Base-by-base conservation (phyloP, 1,284 basidiomycete species). In the Mycosarcoma maydis region DNA sequence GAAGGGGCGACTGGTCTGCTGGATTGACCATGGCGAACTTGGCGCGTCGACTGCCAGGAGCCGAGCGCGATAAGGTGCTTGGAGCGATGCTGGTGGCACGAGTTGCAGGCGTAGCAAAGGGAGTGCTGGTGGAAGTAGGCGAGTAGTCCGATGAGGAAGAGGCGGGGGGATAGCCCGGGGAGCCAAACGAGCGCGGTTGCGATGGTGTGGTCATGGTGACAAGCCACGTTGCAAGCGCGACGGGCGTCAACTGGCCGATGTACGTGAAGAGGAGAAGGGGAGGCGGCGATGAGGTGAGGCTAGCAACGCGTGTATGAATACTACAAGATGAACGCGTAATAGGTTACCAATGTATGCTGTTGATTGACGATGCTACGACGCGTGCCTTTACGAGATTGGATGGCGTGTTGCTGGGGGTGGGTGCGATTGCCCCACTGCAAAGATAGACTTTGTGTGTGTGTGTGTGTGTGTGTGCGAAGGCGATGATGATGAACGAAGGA, bases 41-140 rank as follows among this genome's bases (percentile, higher is more conserved):
- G 36, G 67, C 61, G 49, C 67, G 60, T 57, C 67, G 60, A 19
- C 65, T 56, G 29, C 67, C 67, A 11, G 67, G 61, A 14, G 61
- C 67, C n/a, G 67, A 71, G n/a, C 67, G 52, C 27, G 67, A 71
- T 29, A 65, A 71, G 42, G 67, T 71, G 57, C 57, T 65, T 20
- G 67, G 67, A 32, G 67, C 57, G 30, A 71, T 47, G 24, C 61
- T 65, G 44, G 67, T 71, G 20, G 67, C 67, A 9, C 67, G 37
- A 0, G 67, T 71, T 13, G 67, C 67, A 4, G 67, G 67, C 1
- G 67, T 71, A 23, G 56, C 67, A 37, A 71, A 71, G 13, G 67
- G 67, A 1, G 67, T 71, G 53, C 61, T 61, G 49, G 67, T 71
- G 33, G 67, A 61, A 0, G 67, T 71, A 14, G 67, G 67, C 11